phyloP scores from a whole-genome alignment of 208 protist species.

The Acanthamoeba royreba region DNA sequence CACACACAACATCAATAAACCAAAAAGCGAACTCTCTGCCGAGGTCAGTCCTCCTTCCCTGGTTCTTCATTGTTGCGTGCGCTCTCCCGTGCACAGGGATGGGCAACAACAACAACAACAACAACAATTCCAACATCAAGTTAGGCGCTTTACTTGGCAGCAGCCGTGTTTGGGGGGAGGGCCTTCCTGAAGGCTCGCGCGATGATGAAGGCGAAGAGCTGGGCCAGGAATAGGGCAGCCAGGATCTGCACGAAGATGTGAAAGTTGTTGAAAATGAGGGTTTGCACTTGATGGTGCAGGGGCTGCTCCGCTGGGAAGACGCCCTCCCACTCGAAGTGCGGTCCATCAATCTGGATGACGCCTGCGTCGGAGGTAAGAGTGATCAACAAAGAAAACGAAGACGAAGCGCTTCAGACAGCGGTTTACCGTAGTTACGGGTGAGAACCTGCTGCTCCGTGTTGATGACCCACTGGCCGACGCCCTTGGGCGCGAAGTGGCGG shows the following conservation, averaged over 20 bases:
- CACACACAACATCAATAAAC: neutral
- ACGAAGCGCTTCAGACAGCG: no score
- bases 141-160: no score
- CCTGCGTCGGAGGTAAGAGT: no score
- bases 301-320: neutral
- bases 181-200: neutral
- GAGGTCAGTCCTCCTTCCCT: neutral
- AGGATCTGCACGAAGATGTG: neutral
- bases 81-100: no score
- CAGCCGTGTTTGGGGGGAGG: no score
- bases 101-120: no score
- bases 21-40: no score
- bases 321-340: neutral
- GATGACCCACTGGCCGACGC: neutral
- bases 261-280: neutral
- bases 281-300: neutral
- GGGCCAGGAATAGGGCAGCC: neutral
- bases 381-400: no score
- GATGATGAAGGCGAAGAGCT: neutral
- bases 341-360: neutral
- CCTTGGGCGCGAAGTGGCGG: neutral
- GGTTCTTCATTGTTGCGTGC: neutral
- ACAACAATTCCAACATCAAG: no score
- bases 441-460: neutral
- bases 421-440: constrained; percentile 12